Evolutionary conservation across 495 filamentous ascomycete species (phyloP), one percentile per base, ranked within the genome.

Genomic region (Penicillium coffeae): DNA sequence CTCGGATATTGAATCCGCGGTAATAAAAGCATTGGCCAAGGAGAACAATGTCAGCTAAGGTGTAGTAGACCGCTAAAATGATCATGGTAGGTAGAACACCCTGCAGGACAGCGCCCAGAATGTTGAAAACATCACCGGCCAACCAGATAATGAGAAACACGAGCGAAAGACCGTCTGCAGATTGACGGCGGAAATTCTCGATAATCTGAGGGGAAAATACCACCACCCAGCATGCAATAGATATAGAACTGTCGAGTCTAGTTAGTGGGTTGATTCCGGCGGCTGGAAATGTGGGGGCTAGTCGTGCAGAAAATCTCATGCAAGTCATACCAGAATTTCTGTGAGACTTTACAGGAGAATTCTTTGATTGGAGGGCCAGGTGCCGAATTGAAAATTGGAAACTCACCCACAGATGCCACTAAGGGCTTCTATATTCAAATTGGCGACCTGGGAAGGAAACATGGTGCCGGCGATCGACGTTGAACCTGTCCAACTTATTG

Each of bases 141-240:
- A 95, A 75, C 93, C 93, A 98, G 49, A 94, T 78, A 38, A 90
- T 76, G 54, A 98, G 79, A 67, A 98, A 98, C 21, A 87, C 79
- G 42, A 97, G 78, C 0, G 89, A 95, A 0, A 98, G 78, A 4
- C 89, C 93, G 62, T 96, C 88, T 37, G 91, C 89, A 25, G 88
- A 93, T 52, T 80, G 71, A 30, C 93, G 83, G 43, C 83, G 84
- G 69, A 96, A 96, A 59, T 96, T 96, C 61, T 95, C 90, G 55
- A 96, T 79, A 54, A 98, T 98, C 51, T 98, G 93, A 8, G 93
- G 93, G 0, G 91, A 90, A 73, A 95, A 98, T 32, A 98, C 93
- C 21, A 96, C 90, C 15, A 98, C 86, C 93, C 93, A 98, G 62
- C 90, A 96, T 37, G 91, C 90, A 58, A 98, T 95, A 19, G 88